Conservation (phyloP, 345 rosid genomes). For the Eucalyptus sideroxylon region DNA sequence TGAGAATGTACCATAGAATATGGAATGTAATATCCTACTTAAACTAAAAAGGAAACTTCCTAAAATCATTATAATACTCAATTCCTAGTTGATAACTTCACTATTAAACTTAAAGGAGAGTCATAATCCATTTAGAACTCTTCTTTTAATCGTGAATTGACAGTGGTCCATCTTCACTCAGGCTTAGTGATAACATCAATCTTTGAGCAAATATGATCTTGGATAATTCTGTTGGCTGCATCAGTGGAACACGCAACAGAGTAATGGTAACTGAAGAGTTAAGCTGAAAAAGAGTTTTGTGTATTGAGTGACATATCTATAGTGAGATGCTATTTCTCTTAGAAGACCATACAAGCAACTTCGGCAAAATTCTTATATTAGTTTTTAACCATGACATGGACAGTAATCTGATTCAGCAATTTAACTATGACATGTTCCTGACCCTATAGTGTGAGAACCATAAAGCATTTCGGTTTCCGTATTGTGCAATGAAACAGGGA, state of each 20-base stretch:
- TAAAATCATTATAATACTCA: not conserved
- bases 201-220: not conserved
- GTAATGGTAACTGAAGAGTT: not conserved
- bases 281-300: not conserved
- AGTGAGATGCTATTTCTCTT: not conserved
- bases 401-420: not conserved
- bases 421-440: not conserved
- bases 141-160: not conserved
- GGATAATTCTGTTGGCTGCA: not conserved
- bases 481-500: not conserved
- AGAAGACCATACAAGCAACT: not conserved
- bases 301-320: not conserved
- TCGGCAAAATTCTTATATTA: not conserved
- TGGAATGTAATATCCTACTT: not conserved
- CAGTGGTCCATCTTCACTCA: not conserved
- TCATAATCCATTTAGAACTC: not conserved
- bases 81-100: not conserved
- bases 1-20: not conserved
- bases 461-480: not conserved
- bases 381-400: not conserved
- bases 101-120: not conserved
- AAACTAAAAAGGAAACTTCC: not conserved
- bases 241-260: not conserved
- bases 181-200: not conserved
- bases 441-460: not conserved